Evolutionary conservation across 805 yeast species (phyloP).

Genomic region (Ogataea salicorniae): DNA sequence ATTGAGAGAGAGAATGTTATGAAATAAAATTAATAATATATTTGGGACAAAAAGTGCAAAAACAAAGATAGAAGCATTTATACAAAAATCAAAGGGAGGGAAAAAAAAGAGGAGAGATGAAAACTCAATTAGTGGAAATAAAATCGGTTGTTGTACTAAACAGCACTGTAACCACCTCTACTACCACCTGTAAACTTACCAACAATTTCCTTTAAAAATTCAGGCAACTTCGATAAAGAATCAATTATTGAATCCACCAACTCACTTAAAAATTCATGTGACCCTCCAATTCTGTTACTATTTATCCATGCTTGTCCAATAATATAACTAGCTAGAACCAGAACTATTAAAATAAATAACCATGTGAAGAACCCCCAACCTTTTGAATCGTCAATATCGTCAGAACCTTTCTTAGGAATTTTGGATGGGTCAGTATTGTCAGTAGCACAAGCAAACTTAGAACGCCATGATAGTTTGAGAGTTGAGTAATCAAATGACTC

Average conservation of each 20-base stretch:
- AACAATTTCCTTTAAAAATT: slow-evolving; percentile 60
- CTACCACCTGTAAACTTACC: slow-evolving; percentile 60
- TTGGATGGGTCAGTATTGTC: slow-evolving; percentile 29
- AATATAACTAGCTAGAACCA: slow-evolving; percentile 66
- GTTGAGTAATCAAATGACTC: slow-evolving; percentile 34
- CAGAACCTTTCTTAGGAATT: slow-evolving; percentile 20
- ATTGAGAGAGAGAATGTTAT: too few relatives aligned
- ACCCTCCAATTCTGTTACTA: slow-evolving; percentile 57
- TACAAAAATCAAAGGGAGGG: slow-evolving; percentile 1
- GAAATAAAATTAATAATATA: too few relatives aligned
- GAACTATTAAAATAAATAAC: slow-evolving; percentile 67
- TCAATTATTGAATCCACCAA: slow-evolving; percentile 64
- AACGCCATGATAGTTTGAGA: slow-evolving; percentile 27
- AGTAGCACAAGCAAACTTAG: slow-evolving; percentile 36
- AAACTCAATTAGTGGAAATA: not conserved
- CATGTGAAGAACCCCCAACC: slow-evolving; percentile 83
- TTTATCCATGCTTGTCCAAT: slow-evolving; percentile 73
- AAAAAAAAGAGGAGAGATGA: not conserved
- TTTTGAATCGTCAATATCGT: slow-evolving; percentile 31
- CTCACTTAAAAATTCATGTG: slow-evolving; percentile 67
- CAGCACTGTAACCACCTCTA: slow-evolving; percentile 93
- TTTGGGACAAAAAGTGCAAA: too few relatives aligned
- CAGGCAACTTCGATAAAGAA: slow-evolving; percentile 54
- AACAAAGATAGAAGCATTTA: not conserved
- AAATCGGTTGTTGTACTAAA: slow-evolving; percentile 34